Evolutionary conservation across 1,284 basidiomycete species (phyloP), one percentile per base, ranked within the genome.

Genomic region (Cutaneotrichosporon arboriforme): DNA sequence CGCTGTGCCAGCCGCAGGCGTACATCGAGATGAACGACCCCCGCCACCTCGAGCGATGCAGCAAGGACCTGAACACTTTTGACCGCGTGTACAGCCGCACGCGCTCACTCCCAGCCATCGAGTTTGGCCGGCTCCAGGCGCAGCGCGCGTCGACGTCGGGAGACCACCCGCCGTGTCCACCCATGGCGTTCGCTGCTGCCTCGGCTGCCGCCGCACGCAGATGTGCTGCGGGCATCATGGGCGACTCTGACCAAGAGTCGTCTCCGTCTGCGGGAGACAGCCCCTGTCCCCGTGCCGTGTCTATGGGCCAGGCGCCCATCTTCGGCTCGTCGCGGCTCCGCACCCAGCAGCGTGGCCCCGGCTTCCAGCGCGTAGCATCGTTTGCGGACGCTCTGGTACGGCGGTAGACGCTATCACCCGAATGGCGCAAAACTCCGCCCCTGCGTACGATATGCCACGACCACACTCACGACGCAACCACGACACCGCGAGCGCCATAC

Each of bases 1-100:
- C 44, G 3, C 84, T 85, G 40, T 97, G 93, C 77, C 79, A 87
- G 52, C 92, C 91, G 0, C 78, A 77, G 21, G 85, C 81, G 2
- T 98, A 98, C 72, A 84, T 96, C 36, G 83, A 80, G 17, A 98
- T 98, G 94, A 90, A 97, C 67, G 92, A 97, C 69, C 91, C 92
- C 0, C 80, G 81, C 38, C 86, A 92, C 72, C 81, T 84, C 22
- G 78, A 80, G 17, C 85, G 88, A 41, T 85, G 92, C 44, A 82
- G 85, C 49, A 84, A 88, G 64, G 90, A 96, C 66, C 76, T 97
- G 50, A 88, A 90, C 75, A 87, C 90, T 60, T 94, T 97, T 80
- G 85, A 94, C 62, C 86, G 85, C 69, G 43, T 35, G 31, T 90
- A 89, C 67, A 84, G 84, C 34, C 84, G 90, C 48, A 88, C 90